Evolutionary conservation across 257 asterid species (phyloP).

Genomic region (Capsicum chinense): DNA sequence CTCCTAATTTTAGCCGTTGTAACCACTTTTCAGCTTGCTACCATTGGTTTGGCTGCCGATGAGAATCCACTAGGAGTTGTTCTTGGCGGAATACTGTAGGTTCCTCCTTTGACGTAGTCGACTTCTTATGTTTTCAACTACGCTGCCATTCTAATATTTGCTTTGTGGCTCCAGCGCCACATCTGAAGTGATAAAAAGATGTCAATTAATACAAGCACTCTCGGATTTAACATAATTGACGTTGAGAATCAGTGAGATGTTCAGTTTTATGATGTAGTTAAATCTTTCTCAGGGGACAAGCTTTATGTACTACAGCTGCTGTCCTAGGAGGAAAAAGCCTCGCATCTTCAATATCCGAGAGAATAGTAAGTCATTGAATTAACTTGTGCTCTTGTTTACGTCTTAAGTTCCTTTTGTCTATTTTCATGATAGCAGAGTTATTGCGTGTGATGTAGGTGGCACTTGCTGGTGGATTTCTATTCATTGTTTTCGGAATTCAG

Average conservation of each 20-base stretch:
- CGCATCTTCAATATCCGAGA: constrained; percentile 90
- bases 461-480: constrained; percentile 86
- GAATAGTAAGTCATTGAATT: constrained; percentile 57
- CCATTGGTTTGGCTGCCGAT: constrained; percentile 99
- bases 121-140: neutral
- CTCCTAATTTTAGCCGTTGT: constrained; percentile 8
- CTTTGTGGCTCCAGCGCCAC: neutral
- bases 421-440: constrained; percentile 28
- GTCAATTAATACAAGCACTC: neutral
- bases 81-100: constrained; percentile 97
- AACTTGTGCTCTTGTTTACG: constrained; percentile 1
- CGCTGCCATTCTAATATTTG: neutral
- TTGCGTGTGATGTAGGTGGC: constrained; percentile 60
- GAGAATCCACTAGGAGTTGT: constrained; percentile 99
- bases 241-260: neutral
- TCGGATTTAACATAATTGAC: neutral
- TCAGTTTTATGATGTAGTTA: constrained; percentile 28
- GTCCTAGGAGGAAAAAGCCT: constrained; percentile 95
- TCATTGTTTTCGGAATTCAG: constrained; percentile 90
- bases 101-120: neutral
- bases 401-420: neutral
- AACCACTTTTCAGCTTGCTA: constrained; percentile 69
- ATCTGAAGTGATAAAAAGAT: neutral
- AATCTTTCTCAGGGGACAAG: constrained; percentile 81
- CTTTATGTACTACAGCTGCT: constrained; percentile 93